These are phyloP conservation scores for Litsea cubeba DNA, from an alignment of 164 flowering plant genomes.

Conservation along the genomic window DNA sequence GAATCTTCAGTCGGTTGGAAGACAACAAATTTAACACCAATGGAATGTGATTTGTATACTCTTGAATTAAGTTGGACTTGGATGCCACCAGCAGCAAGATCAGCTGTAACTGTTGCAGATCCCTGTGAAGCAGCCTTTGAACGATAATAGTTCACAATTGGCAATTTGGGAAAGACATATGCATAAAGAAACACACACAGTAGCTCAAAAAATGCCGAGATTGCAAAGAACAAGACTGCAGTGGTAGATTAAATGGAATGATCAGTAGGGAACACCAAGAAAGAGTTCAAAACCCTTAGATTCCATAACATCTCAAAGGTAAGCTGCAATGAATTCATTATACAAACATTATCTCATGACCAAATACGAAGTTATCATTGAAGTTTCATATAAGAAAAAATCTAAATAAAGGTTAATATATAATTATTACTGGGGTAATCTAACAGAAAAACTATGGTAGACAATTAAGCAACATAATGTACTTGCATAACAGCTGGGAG, in stretches of 20 bases:
- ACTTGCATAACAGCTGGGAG: no score
- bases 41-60: not conserved
- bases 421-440: no score
- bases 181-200: conserved; percentile 64
- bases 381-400: no score
- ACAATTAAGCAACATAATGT: no score
- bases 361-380: no score
- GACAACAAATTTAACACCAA: not conserved
- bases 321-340: no score
- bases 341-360: no score
- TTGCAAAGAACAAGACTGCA: conserved; percentile 65
- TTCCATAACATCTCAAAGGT: not conserved
- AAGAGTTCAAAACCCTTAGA: not conserved
- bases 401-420: no score
- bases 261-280: not conserved
- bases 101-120: conserved; percentile 68
- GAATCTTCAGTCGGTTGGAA: not conserved
- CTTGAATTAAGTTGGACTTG: conserved; percentile 14
- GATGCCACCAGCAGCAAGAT: conserved; percentile 75
- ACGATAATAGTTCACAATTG: conserved; percentile 67
- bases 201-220: conserved; percentile 53
- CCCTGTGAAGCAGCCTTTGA: conserved; percentile 80
- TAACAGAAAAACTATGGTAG: no score
- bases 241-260: conserved; percentile 1
- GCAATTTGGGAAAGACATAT: conserved; percentile 55